A percentile compares a stretch with the other conserved stretches of the same genome.
phyloP scores from a whole-genome alignment of 352 stramenopile species.

The Phytophthora agathidicida region DNA sequence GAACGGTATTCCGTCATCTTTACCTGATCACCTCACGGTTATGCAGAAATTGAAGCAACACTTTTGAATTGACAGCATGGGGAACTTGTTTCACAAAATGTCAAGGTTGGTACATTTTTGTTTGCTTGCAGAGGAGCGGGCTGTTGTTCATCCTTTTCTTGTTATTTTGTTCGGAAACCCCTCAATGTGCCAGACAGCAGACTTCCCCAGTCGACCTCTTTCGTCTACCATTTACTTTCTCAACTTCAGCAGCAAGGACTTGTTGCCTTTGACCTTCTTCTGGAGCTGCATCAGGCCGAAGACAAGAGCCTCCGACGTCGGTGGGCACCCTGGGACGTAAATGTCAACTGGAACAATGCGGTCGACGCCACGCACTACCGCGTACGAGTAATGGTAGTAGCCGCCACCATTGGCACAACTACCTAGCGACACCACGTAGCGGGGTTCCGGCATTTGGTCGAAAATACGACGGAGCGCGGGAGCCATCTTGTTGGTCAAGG shows the following conservation, averaged over 20 bases:
- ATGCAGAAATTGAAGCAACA: too few species aligned
- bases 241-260: conserved; percentile 19
- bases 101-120: too few species aligned
- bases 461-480: conserved; percentile 95
- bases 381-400: conserved; percentile 95
- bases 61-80: too few species aligned
- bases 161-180: background rate
- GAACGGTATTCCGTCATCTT: too few species aligned
- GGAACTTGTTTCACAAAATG: too few species aligned
- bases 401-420: conserved; percentile 96
- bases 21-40: too few species aligned
- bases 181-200: too few species aligned
- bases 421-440: conserved; percentile 98
- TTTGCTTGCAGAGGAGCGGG: too few species aligned
- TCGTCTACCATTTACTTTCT: conserved; percentile 7
- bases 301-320: conserved; percentile 12
- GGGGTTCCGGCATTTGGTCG: conserved; percentile 99
- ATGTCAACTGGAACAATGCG: conserved; percentile 98
- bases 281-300: conserved; percentile 23
- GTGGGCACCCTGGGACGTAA: conserved; percentile 97
- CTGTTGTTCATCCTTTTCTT: background rate
- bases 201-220: too few species aligned
- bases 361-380: conserved; percentile 96
- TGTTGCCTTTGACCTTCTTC: conserved; percentile 22
- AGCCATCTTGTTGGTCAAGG: conserved; percentile 99